Evolutionary conservation across 768 basidiomycete genomes (phyloP), one percentile per base, ranked within the genome.

Genomic region (Macrolepiota fuliginosa): DNA sequence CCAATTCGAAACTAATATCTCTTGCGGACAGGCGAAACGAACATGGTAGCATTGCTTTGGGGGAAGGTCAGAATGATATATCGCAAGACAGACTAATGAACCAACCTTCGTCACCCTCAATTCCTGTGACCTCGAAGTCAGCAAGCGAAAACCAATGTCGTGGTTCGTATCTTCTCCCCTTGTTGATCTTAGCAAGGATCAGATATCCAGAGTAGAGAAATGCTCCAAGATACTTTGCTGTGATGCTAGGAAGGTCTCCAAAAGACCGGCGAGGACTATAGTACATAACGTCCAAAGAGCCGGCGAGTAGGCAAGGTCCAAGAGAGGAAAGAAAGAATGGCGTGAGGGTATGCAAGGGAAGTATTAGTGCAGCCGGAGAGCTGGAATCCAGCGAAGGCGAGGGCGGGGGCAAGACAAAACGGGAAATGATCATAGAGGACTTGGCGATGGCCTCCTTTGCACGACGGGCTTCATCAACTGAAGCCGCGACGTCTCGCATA

Each of bases 181-280:
- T 94, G 66, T 82, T 78, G 42, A 95, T 89, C 76, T 96, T 98
- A 65, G 87, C 92, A 49, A 99, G 76, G 22, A 97, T 81, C 40
- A 98, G 73, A 71, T 94, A 98, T 11, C 91, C 88, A 37, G 81
- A 76, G 68, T 95, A 99, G 47, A 99, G 76, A 73, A 99, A 96
- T 17, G 90, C 91, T 32, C 92, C 95, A 25, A 93, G 81, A 72
- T 97, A 98, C 73, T 92, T 93, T 63, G 90, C 89, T 54, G 80
- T 76, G 4, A 71, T 74, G 66, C 69, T 80, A 45, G 72, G 77
- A 57, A 76, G 66, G 12, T 61, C 19, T 36, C 53, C 53, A 47
- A 61, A 47, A 1, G 83, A 75, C 37, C 80, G 79, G 49, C 75
- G 66, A n/a, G 77, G 73, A 47, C 81, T 81, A 63, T 87, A 83